Conservation (phyloP, 495 filamentous ascomycete genomes). For the Penicillium subrubescens region DNA sequence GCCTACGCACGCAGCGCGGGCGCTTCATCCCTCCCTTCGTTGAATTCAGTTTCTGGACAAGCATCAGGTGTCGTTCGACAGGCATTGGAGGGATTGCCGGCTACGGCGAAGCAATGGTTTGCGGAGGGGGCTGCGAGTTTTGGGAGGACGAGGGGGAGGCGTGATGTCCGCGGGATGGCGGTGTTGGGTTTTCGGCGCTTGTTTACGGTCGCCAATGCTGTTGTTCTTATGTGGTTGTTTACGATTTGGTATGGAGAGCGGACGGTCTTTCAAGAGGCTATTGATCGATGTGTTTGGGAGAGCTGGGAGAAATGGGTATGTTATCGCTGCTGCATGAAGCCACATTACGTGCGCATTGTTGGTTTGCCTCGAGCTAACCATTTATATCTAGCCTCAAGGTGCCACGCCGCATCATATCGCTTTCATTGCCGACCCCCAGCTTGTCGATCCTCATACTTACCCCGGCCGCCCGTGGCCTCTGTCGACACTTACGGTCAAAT, state of each 20-base stretch:
- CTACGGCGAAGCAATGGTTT: constrained; percentile 31
- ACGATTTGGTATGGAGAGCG: constrained; percentile 87
- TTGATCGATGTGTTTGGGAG: constrained; percentile 77
- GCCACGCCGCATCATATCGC: constrained; percentile 83
- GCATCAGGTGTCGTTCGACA: constrained; percentile 10
- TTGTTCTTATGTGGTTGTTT: constrained; percentile 75
- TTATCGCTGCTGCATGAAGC: constrained; percentile 7
- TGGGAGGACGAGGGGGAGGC: constrained; percentile 7
- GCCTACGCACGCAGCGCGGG: constrained; percentile 36
- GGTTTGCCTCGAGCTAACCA: constrained; percentile 4
- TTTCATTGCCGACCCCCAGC: constrained; percentile 94
- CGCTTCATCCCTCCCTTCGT: constrained; percentile 35
- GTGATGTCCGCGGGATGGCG: constrained; percentile 17
- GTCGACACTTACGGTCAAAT: constrained; percentile 71
- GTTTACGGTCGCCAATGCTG: constrained; percentile 62
- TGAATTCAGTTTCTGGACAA: constrained; percentile 18
- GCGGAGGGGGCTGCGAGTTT: constrained; percentile 14
- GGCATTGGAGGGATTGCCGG: constrained; percentile 23
- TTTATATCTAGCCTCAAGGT: constrained; percentile 59
- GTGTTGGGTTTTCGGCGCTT: constrained; percentile 27
- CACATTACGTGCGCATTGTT: background rate
- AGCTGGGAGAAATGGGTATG: constrained; percentile 93
- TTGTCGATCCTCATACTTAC: constrained; percentile 96
- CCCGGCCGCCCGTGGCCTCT: constrained; percentile 91
- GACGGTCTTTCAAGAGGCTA: constrained; percentile 65